phyloP scores from a whole-genome alignment of 2,329 filamentous ascomycete species.

The Zalaria obscura region DNA sequence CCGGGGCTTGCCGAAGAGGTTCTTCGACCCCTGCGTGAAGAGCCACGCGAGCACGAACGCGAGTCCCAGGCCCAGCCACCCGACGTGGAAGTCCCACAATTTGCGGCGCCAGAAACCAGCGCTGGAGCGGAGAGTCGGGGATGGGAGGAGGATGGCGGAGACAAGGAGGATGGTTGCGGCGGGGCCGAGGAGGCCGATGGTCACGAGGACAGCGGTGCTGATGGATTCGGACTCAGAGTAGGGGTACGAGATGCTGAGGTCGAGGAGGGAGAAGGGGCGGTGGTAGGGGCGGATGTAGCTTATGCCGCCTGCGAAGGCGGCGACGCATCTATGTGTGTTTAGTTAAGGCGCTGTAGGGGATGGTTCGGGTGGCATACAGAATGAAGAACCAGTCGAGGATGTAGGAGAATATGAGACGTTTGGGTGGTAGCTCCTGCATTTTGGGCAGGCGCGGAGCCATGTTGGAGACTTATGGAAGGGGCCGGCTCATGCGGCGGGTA shows the following conservation, averaged over 20 bases:
- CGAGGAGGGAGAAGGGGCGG: conserved; percentile 55
- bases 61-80: conserved; percentile 68
- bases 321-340: conserved; percentile 10
- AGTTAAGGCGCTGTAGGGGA: not conserved
- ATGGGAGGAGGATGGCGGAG: conserved; percentile 45
- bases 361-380: conserved; percentile 29
- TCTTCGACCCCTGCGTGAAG: conserved; percentile 78
- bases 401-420: conserved; percentile 48
- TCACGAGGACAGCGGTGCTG: conserved; percentile 46
- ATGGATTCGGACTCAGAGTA: conserved; percentile 59
- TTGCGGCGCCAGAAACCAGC: conserved; percentile 63
- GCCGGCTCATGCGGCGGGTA: too few species aligned
- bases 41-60: conserved; percentile 60
- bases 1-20: conserved; percentile 48
- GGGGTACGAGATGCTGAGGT: conserved; percentile 70
- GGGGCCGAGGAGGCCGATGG: conserved; percentile 52
- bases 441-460: too few species aligned
- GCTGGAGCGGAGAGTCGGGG: conserved; percentile 30
- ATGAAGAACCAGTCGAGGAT: conserved; percentile 61
- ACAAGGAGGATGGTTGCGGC: conserved; percentile 54
- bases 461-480: too few species aligned
- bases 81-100: conserved; percentile 77
- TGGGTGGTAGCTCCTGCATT: not conserved
- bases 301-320: conserved; percentile 31
- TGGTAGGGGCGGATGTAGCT: conserved; percentile 49